These are phyloP conservation scores for Podospora sp. DNA, from an alignment of 495 filamentous ascomycete species.

Conservation along the genomic window DNA sequence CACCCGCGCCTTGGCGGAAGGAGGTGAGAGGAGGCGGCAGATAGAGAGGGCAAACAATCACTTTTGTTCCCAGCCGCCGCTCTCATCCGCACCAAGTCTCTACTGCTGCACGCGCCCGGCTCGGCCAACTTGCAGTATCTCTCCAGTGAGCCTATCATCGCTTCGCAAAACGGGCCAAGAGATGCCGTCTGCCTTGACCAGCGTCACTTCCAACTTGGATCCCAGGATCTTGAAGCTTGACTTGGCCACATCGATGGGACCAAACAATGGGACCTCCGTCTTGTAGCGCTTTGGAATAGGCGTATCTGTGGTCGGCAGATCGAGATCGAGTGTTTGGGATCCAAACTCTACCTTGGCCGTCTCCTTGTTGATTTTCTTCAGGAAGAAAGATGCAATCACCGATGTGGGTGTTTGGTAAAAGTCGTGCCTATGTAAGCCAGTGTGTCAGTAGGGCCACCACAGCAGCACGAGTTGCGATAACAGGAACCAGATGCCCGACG, in stretches of 20 bases:
- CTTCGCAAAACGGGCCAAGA: conserved; percentile 91
- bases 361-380: conserved; percentile 94
- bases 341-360: conserved; percentile 70
- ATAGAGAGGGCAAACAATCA: conserved; percentile 13
- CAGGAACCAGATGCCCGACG: conserved; percentile 1
- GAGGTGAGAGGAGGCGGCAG: not conserved
- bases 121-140: conserved; percentile 80
- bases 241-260: conserved; percentile 68
- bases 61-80: conserved; percentile 6
- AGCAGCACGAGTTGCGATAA: conserved; percentile 16
- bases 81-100: not conserved
- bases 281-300: conserved; percentile 72
- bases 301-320: conserved; percentile 79
- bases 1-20: conserved; percentile 13
- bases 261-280: conserved; percentile 74
- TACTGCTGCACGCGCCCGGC: conserved; percentile 64
- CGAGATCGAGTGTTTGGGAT: conserved; percentile 61
- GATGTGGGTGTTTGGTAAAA: conserved; percentile 90
- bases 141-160: conserved; percentile 74
- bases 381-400: conserved; percentile 88
- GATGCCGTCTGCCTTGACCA: conserved; percentile 78
- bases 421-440: conserved; percentile 63
- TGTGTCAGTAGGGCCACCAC: conserved; percentile 22
- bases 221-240: conserved; percentile 84
- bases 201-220: conserved; percentile 89